These are phyloP conservation scores for Pseudogymnoascus sp. DNA, from an alignment of 2,329 filamentous ascomycete genomes.

Conservation along the genomic window DNA sequence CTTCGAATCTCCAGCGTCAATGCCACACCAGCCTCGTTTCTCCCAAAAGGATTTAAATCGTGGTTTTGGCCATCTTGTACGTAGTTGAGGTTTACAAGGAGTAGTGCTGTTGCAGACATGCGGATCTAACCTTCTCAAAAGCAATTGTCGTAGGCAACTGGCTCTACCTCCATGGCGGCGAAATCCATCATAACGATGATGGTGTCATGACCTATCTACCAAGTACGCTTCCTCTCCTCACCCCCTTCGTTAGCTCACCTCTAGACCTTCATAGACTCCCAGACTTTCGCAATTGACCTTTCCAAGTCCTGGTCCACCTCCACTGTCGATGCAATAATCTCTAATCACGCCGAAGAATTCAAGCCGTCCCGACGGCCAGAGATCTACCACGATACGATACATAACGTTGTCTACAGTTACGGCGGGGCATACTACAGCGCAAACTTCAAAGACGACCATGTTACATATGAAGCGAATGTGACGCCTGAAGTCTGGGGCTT, in stretches of 20 bases:
- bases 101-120: neutral
- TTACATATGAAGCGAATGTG: neutral
- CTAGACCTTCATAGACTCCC: neutral
- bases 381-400: slow-evolving; percentile 12
- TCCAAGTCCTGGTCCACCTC: slow-evolving; percentile 11
- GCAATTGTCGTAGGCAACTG: slow-evolving; percentile 15
- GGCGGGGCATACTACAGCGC: slow-evolving; percentile 9
- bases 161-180: slow-evolving; percentile 18
- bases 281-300: slow-evolving; percentile 14
- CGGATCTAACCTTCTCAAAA: neutral
- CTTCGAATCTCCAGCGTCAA: neutral
- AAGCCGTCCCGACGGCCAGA: slow-evolving; percentile 4
- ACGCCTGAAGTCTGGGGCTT: slow-evolving; percentile 13
- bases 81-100: neutral
- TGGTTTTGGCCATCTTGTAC: slow-evolving; percentile 4
- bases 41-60: neutral
- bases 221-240: neutral
- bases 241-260: neutral
- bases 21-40: neutral
- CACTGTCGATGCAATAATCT: neutral
- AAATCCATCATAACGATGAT: slow-evolving; percentile 9
- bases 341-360: neutral
- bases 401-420: slow-evolving; percentile 12
- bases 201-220: neutral
- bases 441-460: neutral